These are phyloP conservation scores for Chlamydomonas incerta DNA, from an alignment of 139 green algal genomes.

Conservation along the genomic window DNA sequence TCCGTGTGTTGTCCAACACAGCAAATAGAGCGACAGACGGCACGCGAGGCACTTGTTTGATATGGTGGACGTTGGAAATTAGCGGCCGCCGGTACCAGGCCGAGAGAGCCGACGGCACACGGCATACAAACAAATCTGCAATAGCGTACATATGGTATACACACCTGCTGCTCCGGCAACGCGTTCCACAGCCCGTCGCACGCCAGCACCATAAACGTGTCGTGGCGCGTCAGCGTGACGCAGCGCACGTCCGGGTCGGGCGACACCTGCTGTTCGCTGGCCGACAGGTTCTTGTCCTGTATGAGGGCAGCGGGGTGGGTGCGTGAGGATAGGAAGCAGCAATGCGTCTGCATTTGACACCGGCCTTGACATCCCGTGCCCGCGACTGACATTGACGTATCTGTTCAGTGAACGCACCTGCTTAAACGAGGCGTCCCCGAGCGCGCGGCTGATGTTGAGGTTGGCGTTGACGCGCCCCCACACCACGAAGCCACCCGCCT, in stretches of 20 bases:
- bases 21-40: no score
- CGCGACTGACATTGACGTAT: no score
- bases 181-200: constrained; percentile 55
- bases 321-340: not conserved
- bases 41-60: no score
- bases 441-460: constrained; percentile 51
- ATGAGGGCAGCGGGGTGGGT: not conserved
- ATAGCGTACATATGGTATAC: not conserved
- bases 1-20: no score
- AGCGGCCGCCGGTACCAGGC: no score
- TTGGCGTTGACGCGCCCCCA: constrained; percentile 51
- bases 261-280: constrained; percentile 46
- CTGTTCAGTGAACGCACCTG: constrained; percentile 20
- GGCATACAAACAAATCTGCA: no score
- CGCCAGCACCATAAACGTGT: constrained; percentile 46
- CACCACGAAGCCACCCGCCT: constrained; percentile 49
- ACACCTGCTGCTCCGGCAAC: constrained; percentile 41
- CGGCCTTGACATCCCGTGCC: no score
- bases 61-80: no score
- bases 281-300: constrained; percentile 26
- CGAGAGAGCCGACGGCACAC: no score
- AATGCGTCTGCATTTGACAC: no score
- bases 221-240: constrained; percentile 23
- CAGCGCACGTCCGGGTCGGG: constrained; percentile 44
- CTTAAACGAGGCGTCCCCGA: constrained; percentile 54